Evolutionary conservation across 768 basidiomycete species (phyloP), one percentile per base, ranked within the genome.

Genomic region (Neoboletus magnificus): DNA sequence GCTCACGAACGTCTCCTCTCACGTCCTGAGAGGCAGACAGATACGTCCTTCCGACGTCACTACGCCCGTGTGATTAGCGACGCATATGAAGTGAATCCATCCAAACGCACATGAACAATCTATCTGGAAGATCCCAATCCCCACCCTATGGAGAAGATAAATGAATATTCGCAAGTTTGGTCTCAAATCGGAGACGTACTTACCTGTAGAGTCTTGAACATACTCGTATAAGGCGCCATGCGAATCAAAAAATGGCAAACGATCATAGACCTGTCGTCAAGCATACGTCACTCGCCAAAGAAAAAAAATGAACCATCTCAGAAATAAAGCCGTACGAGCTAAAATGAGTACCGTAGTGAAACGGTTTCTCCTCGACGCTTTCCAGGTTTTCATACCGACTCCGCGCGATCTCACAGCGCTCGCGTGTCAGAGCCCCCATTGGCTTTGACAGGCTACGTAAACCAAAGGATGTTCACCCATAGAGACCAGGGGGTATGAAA

Each of bases 291-390:
- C 4, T 40, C 35, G 11, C 22, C 40, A 22, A 44, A 36, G 7
- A 47, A 33, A 35, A 22, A 48, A 32, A 18, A 35, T n/a, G 22
- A 15, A 0, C 32, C 7, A 29, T n/a, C 1, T n/a, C 2, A 6
- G 22, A 47, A 42, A 29, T 5, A 1, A 41, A 39, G 6, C 18
- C 70, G 20, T 51, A 69, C 11, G 93, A 95, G 66, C 90, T 92
- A 66, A 94, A 98, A 67, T 98, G 95, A 0, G 95, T 97, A 41
- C 95, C 90, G 58, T 92, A 93, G 65, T 93, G 90, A 71, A 96
- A 96, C 0, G 94, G 94, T 35, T 83, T 81, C 72, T 98, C 94
- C 9, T 73, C 88, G 2, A 96, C 88, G 57, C 91, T 85, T 62
- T 85, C 71, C 12, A 95, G 77, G 59, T 86, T 90, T 32, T 73